These are phyloP conservation scores for Curvularia lunata DNA, from an alignment of 2,329 filamentous ascomycete genomes.

Conservation along the genomic window DNA sequence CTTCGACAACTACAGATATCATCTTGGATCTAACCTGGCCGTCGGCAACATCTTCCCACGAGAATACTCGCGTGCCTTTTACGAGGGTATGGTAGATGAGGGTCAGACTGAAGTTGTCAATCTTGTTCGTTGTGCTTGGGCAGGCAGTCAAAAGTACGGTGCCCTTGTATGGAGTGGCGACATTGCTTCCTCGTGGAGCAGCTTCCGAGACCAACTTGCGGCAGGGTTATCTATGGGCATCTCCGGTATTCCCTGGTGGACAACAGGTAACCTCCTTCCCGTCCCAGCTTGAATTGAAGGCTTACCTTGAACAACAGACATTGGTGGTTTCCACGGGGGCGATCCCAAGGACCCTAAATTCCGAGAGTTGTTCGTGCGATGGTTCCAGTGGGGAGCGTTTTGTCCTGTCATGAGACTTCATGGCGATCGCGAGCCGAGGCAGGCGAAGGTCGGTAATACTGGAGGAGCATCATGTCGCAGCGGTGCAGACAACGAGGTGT, in stretches of 20 bases:
- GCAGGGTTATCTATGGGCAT: constrained; percentile 71
- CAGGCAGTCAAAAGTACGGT: constrained; percentile 67
- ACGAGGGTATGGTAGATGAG: constrained; percentile 61
- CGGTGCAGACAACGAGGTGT: constrained; percentile 68
- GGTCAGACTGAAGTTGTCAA: constrained; percentile 66
- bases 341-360: constrained; percentile 62
- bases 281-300: not conserved
- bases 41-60: constrained; percentile 67
- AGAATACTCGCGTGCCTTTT: constrained; percentile 65
- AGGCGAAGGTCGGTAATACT: constrained; percentile 49
- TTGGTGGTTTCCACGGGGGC: constrained; percentile 72
- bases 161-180: constrained; percentile 72
- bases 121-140: constrained; percentile 64
- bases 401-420: constrained; percentile 72
- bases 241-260: constrained; percentile 69
- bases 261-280: not conserved
- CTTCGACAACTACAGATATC: constrained; percentile 70
- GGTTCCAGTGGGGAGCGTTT: constrained; percentile 74
- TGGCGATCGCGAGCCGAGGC: constrained; percentile 67
- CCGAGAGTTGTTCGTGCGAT: constrained; percentile 68
- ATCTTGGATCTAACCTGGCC: constrained; percentile 59
- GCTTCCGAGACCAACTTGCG: constrained; percentile 64
- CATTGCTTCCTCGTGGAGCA: constrained; percentile 68
- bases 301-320: constrained; percentile 63
- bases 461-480: constrained; percentile 49